Percentiles rank a stretch among this genome's conserved stretches.
These are phyloP conservation scores for Amanita rubescens DNA, from an alignment of 768 basidiomycete genomes.

Conservation along the genomic window DNA sequence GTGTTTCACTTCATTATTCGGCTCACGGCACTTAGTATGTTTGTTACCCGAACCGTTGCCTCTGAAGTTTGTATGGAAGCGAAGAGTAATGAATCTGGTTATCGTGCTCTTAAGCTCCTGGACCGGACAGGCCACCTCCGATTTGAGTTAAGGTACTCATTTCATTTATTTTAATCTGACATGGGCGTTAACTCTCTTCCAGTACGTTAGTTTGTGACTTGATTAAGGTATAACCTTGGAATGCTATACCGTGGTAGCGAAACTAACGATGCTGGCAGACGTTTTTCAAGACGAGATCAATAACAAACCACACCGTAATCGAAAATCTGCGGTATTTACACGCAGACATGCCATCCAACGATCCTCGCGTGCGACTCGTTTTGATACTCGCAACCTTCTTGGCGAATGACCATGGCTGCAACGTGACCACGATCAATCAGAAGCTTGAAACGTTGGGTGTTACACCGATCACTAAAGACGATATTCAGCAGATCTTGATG, in stretches of 20 bases:
- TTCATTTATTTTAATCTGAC: not conserved
- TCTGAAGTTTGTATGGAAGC: conserved; percentile 81
- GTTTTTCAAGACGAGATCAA: conserved; percentile 62
- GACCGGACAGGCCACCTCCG: conserved; percentile 57
- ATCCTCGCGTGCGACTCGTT: conserved; percentile 57
- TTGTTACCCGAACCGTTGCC: conserved; percentile 75
- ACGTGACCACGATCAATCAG: conserved; percentile 28
- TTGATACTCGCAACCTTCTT: conserved; percentile 68
- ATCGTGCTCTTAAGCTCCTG: conserved; percentile 58
- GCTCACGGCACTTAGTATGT: conserved; percentile 48
- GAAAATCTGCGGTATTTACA: conserved; percentile 55
- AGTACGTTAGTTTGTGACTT: conserved; percentile 56
- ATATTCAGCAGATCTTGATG: conserved; percentile 54
- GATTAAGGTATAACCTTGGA: conserved; percentile 42
- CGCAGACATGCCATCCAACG: conserved; percentile 56
- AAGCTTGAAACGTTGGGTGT: conserved; percentile 52
- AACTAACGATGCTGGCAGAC: conserved; percentile 33
- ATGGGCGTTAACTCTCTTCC: conserved; percentile 14
- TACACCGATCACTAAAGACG: conserved; percentile 46
- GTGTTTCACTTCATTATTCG: conserved; percentile 4
- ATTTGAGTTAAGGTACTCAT: conserved; percentile 59
- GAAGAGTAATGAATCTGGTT: conserved; percentile 61
- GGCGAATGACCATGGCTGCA: conserved; percentile 26
- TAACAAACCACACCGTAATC: conserved; percentile 41
- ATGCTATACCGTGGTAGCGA: not conserved